Evolutionary conservation across 805 yeast species (phyloP).

Genomic region (Jamesozyma gamospora): DNA sequence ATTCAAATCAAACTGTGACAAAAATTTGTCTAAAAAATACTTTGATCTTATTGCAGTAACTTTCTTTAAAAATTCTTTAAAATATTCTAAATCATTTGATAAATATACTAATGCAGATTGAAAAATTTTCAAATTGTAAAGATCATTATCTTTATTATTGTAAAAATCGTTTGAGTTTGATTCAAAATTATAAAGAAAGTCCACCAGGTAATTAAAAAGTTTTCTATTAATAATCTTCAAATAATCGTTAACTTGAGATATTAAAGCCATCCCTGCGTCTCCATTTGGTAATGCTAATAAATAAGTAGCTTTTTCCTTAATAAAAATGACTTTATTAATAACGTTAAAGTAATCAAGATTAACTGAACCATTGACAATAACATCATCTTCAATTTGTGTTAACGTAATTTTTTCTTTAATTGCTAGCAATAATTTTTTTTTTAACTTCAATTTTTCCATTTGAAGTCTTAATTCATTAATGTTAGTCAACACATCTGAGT

Average conservation of each 20-base stretch:
- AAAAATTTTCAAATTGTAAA: slow-evolving; percentile 15
- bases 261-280: slow-evolving; percentile 52
- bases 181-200: slow-evolving; percentile 25
- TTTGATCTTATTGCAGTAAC: slow-evolving; percentile 65
- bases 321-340: slow-evolving; percentile 50
- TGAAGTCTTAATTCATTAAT: slow-evolving; percentile 12
- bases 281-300: slow-evolving; percentile 63
- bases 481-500: slow-evolving; percentile 13
- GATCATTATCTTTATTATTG: slow-evolving; percentile 2
- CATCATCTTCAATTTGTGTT: slow-evolving; percentile 59
- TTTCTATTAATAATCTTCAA: slow-evolving; percentile 47
- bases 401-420: slow-evolving; percentile 58
- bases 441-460: slow-evolving; percentile 26
- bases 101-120: slow-evolving; percentile 29
- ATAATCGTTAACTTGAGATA: slow-evolving; percentile 44
- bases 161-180: slow-evolving; percentile 12
- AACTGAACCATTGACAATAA: slow-evolving; percentile 35
- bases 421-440: slow-evolving; percentile 41
- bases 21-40: slow-evolving; percentile 54
- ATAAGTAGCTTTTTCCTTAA: slow-evolving; percentile 59
- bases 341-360: slow-evolving; percentile 49
- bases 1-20: slow-evolving; percentile 39
- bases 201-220: slow-evolving; percentile 36
- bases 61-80: slow-evolving; percentile 49
- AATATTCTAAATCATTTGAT: slow-evolving; percentile 37